A percentile compares a stretch with the other conserved stretches of the same genome.
Conservation (phyloP, 2,329 filamentous ascomycete species). For the Aspergillus awamori region DNA sequence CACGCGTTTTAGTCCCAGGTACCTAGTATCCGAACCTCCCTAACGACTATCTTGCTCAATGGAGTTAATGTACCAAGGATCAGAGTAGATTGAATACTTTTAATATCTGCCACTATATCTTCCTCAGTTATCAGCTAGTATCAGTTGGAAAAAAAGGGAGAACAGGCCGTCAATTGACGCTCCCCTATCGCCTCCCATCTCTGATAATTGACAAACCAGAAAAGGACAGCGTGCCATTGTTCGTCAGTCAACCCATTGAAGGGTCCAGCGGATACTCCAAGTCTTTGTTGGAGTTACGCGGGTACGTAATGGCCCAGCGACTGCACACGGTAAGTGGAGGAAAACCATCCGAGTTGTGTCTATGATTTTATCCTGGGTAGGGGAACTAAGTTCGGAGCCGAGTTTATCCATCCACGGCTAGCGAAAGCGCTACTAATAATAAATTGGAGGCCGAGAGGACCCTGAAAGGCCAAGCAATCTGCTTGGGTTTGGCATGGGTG, state of each 20-base stretch:
- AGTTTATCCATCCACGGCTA: constrained; percentile 5
- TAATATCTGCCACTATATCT: background rate
- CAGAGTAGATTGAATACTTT: background rate
- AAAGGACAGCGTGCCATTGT: background rate
- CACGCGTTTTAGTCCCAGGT: constrained; percentile 14
- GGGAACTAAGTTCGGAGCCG: constrained; percentile 2
- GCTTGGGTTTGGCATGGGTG: background rate
- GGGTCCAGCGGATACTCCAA: no score
- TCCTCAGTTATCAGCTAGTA: background rate
- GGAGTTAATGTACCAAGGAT: constrained; percentile 1
- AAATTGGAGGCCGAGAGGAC: constrained; percentile 1
- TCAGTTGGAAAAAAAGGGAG: no score
- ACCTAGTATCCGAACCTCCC: background rate
- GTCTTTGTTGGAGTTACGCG: background rate
- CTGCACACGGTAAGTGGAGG: background rate
- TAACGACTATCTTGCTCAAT: background rate
- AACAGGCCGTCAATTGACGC: no score
- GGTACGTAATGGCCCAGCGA: background rate
- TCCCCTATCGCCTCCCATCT: no score
- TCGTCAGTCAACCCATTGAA: no score
- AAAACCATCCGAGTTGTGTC: background rate
- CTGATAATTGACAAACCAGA: no score
- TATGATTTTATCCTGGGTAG: background rate
- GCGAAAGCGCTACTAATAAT: constrained; percentile 2
- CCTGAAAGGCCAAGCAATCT: constrained; percentile 7